Base-by-base conservation (phyloP, 2,329 filamentous ascomycete species). In the Calonectria naviculata region DNA sequence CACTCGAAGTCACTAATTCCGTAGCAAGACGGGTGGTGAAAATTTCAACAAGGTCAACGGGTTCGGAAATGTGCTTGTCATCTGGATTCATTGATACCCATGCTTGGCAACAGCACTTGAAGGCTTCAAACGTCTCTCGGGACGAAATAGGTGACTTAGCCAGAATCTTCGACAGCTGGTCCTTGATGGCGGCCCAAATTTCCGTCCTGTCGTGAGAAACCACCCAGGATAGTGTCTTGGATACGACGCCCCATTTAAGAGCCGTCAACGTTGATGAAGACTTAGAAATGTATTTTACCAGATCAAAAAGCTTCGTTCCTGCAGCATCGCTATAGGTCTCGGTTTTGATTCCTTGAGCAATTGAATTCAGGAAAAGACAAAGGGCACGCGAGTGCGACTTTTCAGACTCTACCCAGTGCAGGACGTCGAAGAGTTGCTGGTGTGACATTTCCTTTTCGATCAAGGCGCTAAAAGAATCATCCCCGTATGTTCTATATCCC, bases 401-500 rank as follows among this genome's bases (percentile, higher is more conserved):
- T 52, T 85, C 81, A 10, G 73, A 71, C 15, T 81, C 79, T 0
- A 87, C 73, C 85, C 85, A 87, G n/a, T 82, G 78, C 17, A 89
- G 71, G 5, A 88, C 70, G 7, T 83, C 83, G 2, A 80, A 60
- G 8, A 89, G 78, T 68, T 88, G 87, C n/a, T 83, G 81, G 4
- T 82, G 78, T 1, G 85, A 87, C 58, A 89, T 78, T 4, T 86
- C 83, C 15, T 83, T 80, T 68, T 87, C 85, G 19, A 89, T 75
- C 41, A 80, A 69, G 19, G 67, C 67, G n/a, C 70, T 78, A 54
- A 75, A 71, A 15, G 66, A 70, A 26, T 77, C 69, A 3, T 74
- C 66, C 0, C 71, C 68, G 26, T 75, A 74, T 9, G 67, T 69
- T 24, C 49, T 67, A n/a, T 67, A 75, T 5, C 75, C 76, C 12